phyloP scores from a whole-genome alignment of 768 basidiomycete species.

The Auriscalpium microsporum region DNA sequence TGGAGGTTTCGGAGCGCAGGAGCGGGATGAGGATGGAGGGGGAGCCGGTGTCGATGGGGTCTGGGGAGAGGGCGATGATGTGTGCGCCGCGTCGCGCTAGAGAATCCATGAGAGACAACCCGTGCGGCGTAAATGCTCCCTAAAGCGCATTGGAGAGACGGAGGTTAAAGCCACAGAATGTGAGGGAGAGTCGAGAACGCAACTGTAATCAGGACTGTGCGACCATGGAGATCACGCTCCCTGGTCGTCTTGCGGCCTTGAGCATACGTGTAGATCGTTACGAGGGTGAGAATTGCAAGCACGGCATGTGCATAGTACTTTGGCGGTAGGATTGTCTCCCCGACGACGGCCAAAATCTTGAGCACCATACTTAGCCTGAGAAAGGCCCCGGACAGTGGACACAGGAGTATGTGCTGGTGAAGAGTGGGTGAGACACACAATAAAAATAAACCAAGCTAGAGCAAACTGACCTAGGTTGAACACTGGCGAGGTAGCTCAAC shows the following conservation, averaged over 20 bases:
- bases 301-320: conserved; percentile 49
- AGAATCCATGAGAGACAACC: conserved; percentile 55
- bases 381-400: no score
- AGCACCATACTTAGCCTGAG: conserved; percentile 39
- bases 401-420: no score
- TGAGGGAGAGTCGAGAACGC: conserved; percentile 16
- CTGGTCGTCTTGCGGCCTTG: conserved; percentile 66
- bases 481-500: no score
- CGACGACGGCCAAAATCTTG: conserved; percentile 33
- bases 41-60: conserved; percentile 44
- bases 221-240: conserved; percentile 68
- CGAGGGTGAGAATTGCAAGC: conserved; percentile 33
- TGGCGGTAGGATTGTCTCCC: conserved; percentile 40
- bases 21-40: conserved; percentile 57
- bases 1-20: conserved; percentile 58
- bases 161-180: background rate
- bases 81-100: conserved; percentile 73
- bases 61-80: conserved; percentile 62
- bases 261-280: conserved; percentile 48
- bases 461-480: no score
- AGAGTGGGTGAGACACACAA: no score
- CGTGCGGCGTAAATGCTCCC: conserved; percentile 72
- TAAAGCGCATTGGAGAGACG: conserved; percentile 19
- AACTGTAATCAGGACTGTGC: conserved; percentile 66
- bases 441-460: no score